These are phyloP conservation scores for Trypanosomatidae sp. DNA, from an alignment of 208 protist genomes.

Conservation along the genomic window DNA sequence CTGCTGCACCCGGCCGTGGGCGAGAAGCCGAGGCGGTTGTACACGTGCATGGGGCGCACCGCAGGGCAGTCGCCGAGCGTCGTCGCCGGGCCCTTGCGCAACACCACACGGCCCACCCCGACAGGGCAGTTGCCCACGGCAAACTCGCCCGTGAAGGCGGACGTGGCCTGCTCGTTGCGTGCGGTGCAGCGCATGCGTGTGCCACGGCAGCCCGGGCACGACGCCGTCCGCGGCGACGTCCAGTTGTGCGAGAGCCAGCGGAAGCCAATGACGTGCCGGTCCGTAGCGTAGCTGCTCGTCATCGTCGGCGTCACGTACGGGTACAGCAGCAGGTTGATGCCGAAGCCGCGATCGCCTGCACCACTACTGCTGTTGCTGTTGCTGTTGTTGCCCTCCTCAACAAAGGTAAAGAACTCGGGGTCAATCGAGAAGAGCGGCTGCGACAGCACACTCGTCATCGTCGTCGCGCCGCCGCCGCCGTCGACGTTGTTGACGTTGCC, in stretches of 20 bases:
- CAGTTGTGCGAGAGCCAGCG: constrained; percentile 61
- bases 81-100: constrained; percentile 59
- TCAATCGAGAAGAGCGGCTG: constrained; percentile 45
- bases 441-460: constrained; percentile 12
- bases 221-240: constrained; percentile 16
- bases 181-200: constrained; percentile 25
- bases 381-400: constrained; percentile 16
- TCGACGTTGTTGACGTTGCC: constrained; percentile 55
- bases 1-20: constrained; percentile 28
- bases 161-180: constrained; percentile 6
- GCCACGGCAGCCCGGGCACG: constrained; percentile 68
- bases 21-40: constrained; percentile 59
- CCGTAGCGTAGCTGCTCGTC: constrained; percentile 36
- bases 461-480: constrained; percentile 37
- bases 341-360: constrained; percentile 61
- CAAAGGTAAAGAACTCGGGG: constrained; percentile 54
- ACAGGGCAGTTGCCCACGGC: constrained; percentile 42
- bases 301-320: constrained; percentile 38
- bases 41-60: constrained; percentile 35
- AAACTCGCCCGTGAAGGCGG: constrained; percentile 43
- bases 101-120: constrained; percentile 26
- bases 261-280: constrained; percentile 66
- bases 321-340: constrained; percentile 71
- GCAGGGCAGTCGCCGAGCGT: constrained; percentile 14
- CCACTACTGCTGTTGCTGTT: no score